Conservation (phyloP, 2,329 filamentous ascomycete genomes). For the Cadophora sp. region DNA sequence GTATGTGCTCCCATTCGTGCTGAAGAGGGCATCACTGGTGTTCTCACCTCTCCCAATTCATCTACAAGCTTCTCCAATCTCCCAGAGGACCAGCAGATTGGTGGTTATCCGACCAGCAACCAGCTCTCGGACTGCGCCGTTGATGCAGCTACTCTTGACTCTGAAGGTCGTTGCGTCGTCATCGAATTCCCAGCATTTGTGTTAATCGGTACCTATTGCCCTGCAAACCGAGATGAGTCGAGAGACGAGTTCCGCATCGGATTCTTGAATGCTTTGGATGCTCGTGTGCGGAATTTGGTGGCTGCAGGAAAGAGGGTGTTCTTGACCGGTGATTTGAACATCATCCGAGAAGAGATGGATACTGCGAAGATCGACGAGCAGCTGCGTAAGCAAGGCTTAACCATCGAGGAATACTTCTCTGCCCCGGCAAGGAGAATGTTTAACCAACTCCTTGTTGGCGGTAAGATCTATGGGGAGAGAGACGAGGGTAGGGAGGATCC, state of each 20-base stretch:
- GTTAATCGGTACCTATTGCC: constrained; percentile 89
- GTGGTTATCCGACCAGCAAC: constrained; percentile 78
- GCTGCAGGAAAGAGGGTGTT: constrained; percentile 84
- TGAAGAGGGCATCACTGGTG: constrained; percentile 91
- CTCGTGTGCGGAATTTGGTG: constrained; percentile 82
- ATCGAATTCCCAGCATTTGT: constrained; percentile 96
- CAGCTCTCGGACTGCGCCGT: constrained; percentile 70
- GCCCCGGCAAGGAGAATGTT: constrained; percentile 77
- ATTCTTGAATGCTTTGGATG: constrained; percentile 82
- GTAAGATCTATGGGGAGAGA: constrained; percentile 68
- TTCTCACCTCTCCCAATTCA: constrained; percentile 76
- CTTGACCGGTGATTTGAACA: constrained; percentile 88
- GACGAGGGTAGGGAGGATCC: constrained; percentile 74
- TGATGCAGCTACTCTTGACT: constrained; percentile 79
- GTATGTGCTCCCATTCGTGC: constrained; percentile 86
- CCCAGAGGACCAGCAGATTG: constrained; percentile 77
- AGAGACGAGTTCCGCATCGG: constrained; percentile 82
- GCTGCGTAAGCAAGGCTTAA: constrained; percentile 72
- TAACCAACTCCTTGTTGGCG: constrained; percentile 82
- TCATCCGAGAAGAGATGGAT: constrained; percentile 69
- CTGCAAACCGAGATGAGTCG: constrained; percentile 84
- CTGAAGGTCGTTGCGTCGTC: constrained; percentile 89
- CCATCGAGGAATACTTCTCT: constrained; percentile 74
- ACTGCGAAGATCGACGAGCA: constrained; percentile 76
- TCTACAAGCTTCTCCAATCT: constrained; percentile 76